phyloP scores from a whole-genome alignment of 1,139 yeast species.

The Pneumocystis sp. region DNA sequence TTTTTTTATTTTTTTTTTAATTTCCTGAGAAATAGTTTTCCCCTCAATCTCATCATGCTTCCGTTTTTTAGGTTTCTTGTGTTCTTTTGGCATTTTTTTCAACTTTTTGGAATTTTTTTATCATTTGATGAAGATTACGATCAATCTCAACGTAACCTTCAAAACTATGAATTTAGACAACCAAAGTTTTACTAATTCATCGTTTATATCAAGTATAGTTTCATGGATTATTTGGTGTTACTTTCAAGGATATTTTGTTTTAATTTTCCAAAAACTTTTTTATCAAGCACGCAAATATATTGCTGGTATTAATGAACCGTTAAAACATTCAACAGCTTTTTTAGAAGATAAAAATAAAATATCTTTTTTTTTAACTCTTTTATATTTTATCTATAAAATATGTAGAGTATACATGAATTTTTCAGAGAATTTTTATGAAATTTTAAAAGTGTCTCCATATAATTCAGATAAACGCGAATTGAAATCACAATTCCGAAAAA shows the following conservation, averaged over 20 bases:
- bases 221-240: not conserved
- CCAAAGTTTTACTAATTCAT: not conserved
- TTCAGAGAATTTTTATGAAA: constrained; percentile 13
- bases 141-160: not conserved
- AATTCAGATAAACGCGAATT: constrained; percentile 14
- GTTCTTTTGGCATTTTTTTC: constrained; percentile 4
- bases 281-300: not conserved
- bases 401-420: not conserved
- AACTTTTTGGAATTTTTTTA: constrained; percentile 1
- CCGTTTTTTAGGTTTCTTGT: constrained; percentile 3
- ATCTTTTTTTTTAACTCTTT: not conserved
- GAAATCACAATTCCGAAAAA: constrained; percentile 17
- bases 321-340: not conserved
- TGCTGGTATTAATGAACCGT: not conserved
- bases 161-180: not conserved
- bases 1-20: not conserved
- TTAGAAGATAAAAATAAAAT: not conserved
- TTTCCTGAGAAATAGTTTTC: not conserved
- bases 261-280: not conserved
- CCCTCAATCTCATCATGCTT: not conserved
- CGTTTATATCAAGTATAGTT: not conserved
- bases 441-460: constrained; percentile 12
- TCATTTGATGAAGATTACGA: not conserved
- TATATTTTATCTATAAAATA: not conserved
- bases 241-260: not conserved